phyloP scores from a whole-genome alignment of 176 grass and related monocot species.

The Triticum monococcum region DNA sequence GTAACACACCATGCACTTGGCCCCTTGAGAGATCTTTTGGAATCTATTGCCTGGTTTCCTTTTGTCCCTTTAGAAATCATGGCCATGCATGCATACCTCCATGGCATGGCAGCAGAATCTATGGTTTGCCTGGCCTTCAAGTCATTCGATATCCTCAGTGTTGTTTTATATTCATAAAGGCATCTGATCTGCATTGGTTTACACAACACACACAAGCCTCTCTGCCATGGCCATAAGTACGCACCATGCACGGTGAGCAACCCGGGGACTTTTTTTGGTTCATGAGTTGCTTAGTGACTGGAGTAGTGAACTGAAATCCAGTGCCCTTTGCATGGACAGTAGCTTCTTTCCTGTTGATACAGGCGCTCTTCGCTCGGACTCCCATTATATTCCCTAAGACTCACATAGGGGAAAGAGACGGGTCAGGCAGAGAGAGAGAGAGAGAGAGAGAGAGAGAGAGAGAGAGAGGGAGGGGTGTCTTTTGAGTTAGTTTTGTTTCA shows the following conservation, averaged over 20 bases:
- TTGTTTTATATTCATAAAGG: conserved; percentile 38
- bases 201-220: neutral
- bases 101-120: conserved; percentile 28
- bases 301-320: conserved; percentile 30
- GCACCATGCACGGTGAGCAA: neutral
- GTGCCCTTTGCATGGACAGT: conserved; percentile 42
- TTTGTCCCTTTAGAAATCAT: conserved; percentile 52
- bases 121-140: conserved; percentile 63
- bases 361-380: conserved; percentile 38
- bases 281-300: conserved; percentile 32
- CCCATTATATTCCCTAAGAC: conserved; percentile 47
- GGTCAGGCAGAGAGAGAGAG: neutral
- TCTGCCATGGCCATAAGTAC: conserved; percentile 39
- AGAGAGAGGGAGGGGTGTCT: neutral
- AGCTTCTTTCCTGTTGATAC: conserved; percentile 34
- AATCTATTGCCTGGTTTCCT: conserved; percentile 48
- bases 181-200: neutral
- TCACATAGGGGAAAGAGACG: neutral
- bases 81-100: conserved; percentile 33
- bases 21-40: conserved; percentile 31
- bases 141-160: conserved; percentile 43
- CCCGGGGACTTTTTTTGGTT: conserved; percentile 30
- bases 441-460: neutral
- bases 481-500: conserved; percentile 24
- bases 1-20: conserved; percentile 42